phyloP scores from a whole-genome alignment of 2,329 filamentous ascomycete species.

The Neoascochyta sp. region DNA sequence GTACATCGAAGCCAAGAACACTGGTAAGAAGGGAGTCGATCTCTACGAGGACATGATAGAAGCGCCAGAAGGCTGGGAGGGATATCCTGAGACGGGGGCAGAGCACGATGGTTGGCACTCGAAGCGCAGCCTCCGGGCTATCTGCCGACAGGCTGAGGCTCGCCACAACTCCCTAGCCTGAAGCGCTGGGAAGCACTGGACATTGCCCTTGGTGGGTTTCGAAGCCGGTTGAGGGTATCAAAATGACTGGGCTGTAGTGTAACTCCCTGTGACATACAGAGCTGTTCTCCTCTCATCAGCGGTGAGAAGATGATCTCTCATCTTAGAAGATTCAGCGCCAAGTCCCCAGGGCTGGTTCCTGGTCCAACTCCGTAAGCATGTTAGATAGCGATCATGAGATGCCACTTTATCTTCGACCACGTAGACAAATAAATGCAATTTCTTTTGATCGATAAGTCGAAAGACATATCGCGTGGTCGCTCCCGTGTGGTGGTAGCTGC shows the following conservation, averaged over 20 bases:
- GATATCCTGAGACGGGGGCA: slow-evolving; percentile 8
- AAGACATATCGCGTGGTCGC: slow-evolving; percentile 4
- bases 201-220: slow-evolving; percentile 2
- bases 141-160: slow-evolving; percentile 10
- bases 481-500: neutral
- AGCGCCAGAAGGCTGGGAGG: slow-evolving; percentile 1
- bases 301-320: too few relatives aligned
- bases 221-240: neutral
- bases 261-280: neutral
- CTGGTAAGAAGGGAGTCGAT: slow-evolving; percentile 1
- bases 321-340: too few relatives aligned
- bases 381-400: too few relatives aligned
- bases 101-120: slow-evolving; percentile 14
- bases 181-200: slow-evolving; percentile 6
- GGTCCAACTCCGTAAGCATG: too few relatives aligned
- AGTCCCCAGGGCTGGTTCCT: too few relatives aligned
- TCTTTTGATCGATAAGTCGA: too few relatives aligned
- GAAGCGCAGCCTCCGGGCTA: slow-evolving; percentile 7
- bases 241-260: slow-evolving; percentile 1
- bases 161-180: slow-evolving; percentile 1
- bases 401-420: too few relatives aligned
- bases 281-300: too few relatives aligned
- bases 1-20: slow-evolving; percentile 3
- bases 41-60: slow-evolving; percentile 11
- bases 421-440: too few relatives aligned